These are phyloP conservation scores for Paecilomyces sp. DNA, from an alignment of 2,329 filamentous ascomycete genomes.

Conservation along the genomic window DNA sequence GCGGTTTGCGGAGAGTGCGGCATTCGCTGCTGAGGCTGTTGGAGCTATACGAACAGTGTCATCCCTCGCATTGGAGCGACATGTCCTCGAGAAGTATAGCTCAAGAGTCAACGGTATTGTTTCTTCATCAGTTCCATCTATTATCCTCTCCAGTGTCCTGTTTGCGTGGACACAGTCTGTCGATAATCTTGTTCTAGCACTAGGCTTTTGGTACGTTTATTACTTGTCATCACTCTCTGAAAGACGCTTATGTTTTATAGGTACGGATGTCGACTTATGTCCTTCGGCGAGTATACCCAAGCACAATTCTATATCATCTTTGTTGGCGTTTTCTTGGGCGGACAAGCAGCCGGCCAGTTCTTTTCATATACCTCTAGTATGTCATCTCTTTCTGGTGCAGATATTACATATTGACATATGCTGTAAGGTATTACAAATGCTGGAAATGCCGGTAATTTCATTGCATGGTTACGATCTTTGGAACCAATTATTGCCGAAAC, in stretches of 20 bases:
- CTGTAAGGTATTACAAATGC: background rate
- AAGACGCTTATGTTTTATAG: background rate
- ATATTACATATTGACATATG: background rate
- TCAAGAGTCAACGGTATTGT: constrained; percentile 16
- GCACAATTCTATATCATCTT: constrained; percentile 20
- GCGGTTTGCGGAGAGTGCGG: constrained; percentile 42
- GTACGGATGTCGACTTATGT: constrained; percentile 20
- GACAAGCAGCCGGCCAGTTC: constrained; percentile 52
- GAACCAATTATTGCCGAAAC: background rate
- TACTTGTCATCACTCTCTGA: constrained; percentile 10
- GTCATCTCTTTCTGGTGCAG: constrained; percentile 7
- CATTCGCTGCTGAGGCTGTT: constrained; percentile 45
- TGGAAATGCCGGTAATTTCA: background rate
- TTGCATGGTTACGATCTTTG: background rate
- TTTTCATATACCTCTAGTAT: constrained; percentile 38
- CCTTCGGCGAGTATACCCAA: constrained; percentile 14
- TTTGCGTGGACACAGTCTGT: constrained; percentile 25
- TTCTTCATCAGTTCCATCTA: constrained; percentile 11
- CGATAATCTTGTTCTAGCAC: constrained; percentile 16
- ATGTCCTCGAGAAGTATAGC: constrained; percentile 33
- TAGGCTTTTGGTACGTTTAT: constrained; percentile 57
- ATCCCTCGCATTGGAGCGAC: constrained; percentile 41
- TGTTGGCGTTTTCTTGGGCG: constrained; percentile 24
- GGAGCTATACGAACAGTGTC: constrained; percentile 45
- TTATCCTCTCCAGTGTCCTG: constrained; percentile 20